Base-by-base conservation (phyloP, 768 basidiomycete species). In the Mycena epipterygia region DNA sequence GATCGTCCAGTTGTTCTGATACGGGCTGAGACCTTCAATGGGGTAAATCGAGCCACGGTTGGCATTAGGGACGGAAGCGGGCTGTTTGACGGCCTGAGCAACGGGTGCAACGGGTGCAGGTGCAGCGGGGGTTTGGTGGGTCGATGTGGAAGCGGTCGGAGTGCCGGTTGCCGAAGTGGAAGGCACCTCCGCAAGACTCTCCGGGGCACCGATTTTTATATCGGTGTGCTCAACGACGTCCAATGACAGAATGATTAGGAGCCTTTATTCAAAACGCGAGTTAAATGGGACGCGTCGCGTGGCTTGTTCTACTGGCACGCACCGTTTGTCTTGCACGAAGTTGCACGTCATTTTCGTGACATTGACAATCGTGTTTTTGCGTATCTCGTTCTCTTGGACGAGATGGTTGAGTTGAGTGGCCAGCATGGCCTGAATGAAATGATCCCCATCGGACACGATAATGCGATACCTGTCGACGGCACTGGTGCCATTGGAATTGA, bases 1-100 rank as follows among this genome's bases (percentile, higher is more conserved):
- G 86, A 99, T 97, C 13, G 95, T 96, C 98, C 98, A 99, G 80
- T 95, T 95, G 84, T 97, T 98, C 81, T 98, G 96, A 76, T 98
- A 99, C 12, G 97, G 97, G 77, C 94, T 96, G 51, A 99, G 88
- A 7, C 91, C 93, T 78, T 98, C 97, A 73, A 99, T 99, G 2
- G 97, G 97, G 80, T 91, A 87, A 21, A 86, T 81, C 27, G 82
- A 81, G 57, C 76, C 80, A 37, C 81, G 83, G n/a, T 77, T 77
- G 68, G 53, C 67, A 67, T 27, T 76, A 77, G 25, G 74, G 13
- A 17, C 39, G 4, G 39, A 58, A 30, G 79, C 55, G 16, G 76
- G 53, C 42, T 76, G 71, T 16, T 55, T 76, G 23, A 68, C 77
- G 37, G 70, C 70, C 16, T 67, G 73, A 39, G 71, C 67, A 11